A percentile compares a stretch with the other conserved stretches of the same genome.
These are phyloP conservation scores for Trichoderma cornu-damae DNA, from an alignment of 2,329 filamentous ascomycete genomes.

Conservation along the genomic window DNA sequence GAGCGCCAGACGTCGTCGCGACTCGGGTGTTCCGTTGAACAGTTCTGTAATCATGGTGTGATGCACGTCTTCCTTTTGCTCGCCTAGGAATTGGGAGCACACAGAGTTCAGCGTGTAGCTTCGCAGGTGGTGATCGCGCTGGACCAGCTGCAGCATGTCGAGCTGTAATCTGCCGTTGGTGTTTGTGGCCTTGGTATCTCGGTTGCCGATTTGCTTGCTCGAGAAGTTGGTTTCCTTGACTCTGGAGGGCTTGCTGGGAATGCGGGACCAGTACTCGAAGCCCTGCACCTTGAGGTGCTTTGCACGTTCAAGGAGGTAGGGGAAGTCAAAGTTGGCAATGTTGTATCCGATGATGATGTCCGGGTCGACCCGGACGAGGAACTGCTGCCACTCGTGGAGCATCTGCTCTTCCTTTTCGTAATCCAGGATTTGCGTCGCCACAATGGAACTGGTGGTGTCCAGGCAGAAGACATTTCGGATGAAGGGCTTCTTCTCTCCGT, in stretches of 20 bases:
- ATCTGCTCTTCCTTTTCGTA: constrained; percentile 79
- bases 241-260: constrained; percentile 65
- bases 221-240: constrained; percentile 81
- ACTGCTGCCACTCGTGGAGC: constrained; percentile 88
- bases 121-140: constrained; percentile 88
- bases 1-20: constrained; percentile 79
- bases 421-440: constrained; percentile 87
- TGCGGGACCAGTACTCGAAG: constrained; percentile 84
- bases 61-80: constrained; percentile 98
- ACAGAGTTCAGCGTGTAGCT: constrained; percentile 98
- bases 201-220: constrained; percentile 97
- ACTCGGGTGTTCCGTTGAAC: constrained; percentile 94
- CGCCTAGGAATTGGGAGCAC: constrained; percentile 86
- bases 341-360: constrained; percentile 99
- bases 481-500: constrained; percentile 94
- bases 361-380: constrained; percentile 83
- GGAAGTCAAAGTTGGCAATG: constrained; percentile 97
- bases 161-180: constrained; percentile 90
- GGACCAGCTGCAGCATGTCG: constrained; percentile 89
- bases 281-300: constrained; percentile 71
- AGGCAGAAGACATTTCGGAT: constrained; percentile 94
- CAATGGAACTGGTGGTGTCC: constrained; percentile 85
- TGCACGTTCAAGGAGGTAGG: constrained; percentile 85
- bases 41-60: constrained; percentile 99
- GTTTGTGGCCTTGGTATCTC: constrained; percentile 90